These are phyloP conservation scores for Thermomyces lanuginosus DNA, from an alignment of 2,329 filamentous ascomycete species.

Conservation along the genomic window DNA sequence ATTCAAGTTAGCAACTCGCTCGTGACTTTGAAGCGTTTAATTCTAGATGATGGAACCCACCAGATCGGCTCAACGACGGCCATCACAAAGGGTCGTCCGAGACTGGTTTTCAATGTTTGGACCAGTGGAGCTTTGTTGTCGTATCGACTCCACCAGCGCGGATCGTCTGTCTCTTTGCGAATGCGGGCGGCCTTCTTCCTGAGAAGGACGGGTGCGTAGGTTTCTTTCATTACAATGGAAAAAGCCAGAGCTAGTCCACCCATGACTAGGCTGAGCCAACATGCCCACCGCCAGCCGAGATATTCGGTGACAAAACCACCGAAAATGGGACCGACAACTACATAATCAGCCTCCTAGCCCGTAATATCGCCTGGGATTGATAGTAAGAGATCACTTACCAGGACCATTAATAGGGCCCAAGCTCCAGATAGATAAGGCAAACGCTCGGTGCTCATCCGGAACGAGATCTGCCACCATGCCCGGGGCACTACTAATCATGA, in stretches of 20 bases:
- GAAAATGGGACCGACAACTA: conserved; percentile 48
- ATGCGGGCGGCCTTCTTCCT: conserved; percentile 42
- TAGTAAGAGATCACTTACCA: conserved; percentile 14
- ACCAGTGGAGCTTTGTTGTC: conserved; percentile 52
- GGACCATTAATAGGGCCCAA: conserved; percentile 73
- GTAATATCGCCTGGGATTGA: too few species aligned
- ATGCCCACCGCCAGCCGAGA: conserved; percentile 72
- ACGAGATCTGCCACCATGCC: conserved; percentile 12
- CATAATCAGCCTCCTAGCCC: conserved; percentile 1
- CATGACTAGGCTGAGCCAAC: conserved; percentile 50
- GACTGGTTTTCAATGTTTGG: conserved; percentile 54
- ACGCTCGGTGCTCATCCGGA: conserved; percentile 54
- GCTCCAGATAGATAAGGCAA: conserved; percentile 70
- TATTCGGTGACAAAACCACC: conserved; percentile 58
- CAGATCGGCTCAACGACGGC: conserved; percentile 73
- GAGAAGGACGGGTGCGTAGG: conserved; percentile 55
- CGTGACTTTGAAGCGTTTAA: too few species aligned
- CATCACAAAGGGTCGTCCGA: conserved; percentile 63
- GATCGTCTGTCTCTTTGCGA: conserved; percentile 53
- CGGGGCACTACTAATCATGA: conserved; percentile 12
- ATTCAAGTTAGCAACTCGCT: too few species aligned
- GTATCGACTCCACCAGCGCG: conserved; percentile 63
- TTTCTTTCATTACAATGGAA: conserved; percentile 45
- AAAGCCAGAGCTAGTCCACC: conserved; percentile 44
- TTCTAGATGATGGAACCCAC: conserved; percentile 29